These are phyloP conservation scores for Elsinoe arachidis DNA, from an alignment of 2,329 filamentous ascomycete genomes.

Conservation along the genomic window DNA sequence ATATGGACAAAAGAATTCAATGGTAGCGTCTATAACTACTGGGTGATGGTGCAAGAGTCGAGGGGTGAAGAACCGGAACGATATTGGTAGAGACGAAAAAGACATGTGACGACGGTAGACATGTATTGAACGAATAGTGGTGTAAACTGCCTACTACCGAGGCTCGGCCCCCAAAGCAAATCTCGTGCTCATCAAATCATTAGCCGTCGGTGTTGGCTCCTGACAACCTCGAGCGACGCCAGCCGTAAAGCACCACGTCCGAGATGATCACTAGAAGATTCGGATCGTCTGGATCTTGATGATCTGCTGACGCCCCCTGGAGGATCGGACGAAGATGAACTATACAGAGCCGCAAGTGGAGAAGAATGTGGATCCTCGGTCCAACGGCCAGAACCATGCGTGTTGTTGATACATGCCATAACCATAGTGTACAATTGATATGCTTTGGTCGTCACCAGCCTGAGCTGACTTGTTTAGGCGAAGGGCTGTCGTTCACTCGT, in stretches of 20 bases:
- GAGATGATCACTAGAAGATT: too few species aligned
- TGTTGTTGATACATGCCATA: not conserved
- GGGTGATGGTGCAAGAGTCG: not conserved
- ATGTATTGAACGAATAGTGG: conserved; percentile 1
- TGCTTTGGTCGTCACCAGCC: too few species aligned
- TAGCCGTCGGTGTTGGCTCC: not conserved
- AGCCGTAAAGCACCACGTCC: too few species aligned
- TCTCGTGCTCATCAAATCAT: not conserved
- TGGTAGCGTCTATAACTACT: not conserved
- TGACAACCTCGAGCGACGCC: too few species aligned
- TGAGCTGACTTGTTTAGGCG: too few species aligned
- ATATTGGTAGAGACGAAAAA: not conserved
- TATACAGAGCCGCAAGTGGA: conserved; percentile 8
- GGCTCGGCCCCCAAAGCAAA: not conserved
- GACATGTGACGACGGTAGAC: not conserved
- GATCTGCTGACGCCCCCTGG: not conserved
- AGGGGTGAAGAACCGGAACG: not conserved
- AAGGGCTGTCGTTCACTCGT: too few species aligned
- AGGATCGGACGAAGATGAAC: not conserved
- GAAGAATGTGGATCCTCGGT: not conserved
- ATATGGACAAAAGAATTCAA: not conserved
- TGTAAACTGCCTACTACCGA: not conserved
- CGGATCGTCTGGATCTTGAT: not conserved
- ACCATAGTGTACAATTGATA: not conserved
- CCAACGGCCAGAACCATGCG: not conserved